Evolutionary conservation across 768 basidiomycete genomes (phyloP).

Genomic region (Calocera viscosa): DNA sequence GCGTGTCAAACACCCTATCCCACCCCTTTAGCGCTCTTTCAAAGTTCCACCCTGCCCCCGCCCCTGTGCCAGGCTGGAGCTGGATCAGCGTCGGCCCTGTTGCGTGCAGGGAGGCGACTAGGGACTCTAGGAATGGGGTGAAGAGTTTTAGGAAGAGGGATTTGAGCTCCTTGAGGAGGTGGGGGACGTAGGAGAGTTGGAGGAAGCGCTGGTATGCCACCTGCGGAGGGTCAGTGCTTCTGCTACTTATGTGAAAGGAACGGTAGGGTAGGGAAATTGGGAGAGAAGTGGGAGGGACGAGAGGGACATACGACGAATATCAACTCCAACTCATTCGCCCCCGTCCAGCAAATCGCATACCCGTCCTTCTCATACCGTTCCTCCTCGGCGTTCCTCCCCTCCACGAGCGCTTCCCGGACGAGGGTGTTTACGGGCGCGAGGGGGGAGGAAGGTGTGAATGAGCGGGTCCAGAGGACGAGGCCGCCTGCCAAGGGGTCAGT

Average conservation of each 20-base stretch:
- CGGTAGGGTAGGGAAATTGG: background rate
- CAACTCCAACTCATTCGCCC: constrained; percentile 87
- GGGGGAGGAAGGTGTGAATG: constrained; percentile 76
- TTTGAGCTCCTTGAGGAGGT: constrained; percentile 69
- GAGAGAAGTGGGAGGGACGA: constrained; percentile 42
- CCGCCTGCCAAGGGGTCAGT: constrained; percentile 45
- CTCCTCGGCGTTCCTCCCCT: constrained; percentile 35
- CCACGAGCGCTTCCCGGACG: constrained; percentile 82
- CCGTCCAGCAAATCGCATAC: constrained; percentile 87
- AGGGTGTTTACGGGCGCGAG: constrained; percentile 79
- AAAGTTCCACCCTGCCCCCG: constrained; percentile 55
- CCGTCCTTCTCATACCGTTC: constrained; percentile 85
- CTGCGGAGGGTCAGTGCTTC: constrained; percentile 30
- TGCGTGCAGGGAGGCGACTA: constrained; percentile 72
- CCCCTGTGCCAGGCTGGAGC: constrained; percentile 16
- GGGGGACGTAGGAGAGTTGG: constrained; percentile 86
- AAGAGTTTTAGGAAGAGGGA: constrained; percentile 77
- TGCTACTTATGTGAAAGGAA: background rate
- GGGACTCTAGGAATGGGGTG: constrained; percentile 66
- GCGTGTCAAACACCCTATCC: constrained; percentile 67
- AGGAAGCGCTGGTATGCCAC: constrained; percentile 95
- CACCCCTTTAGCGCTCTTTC: constrained; percentile 58
- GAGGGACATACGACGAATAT: constrained; percentile 74
- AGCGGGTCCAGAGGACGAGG: constrained; percentile 84
- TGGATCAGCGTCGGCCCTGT: constrained; percentile 32